These are phyloP conservation scores for Penicillium parvum DNA, from an alignment of 495 filamentous ascomycete genomes.

Conservation along the genomic window DNA sequence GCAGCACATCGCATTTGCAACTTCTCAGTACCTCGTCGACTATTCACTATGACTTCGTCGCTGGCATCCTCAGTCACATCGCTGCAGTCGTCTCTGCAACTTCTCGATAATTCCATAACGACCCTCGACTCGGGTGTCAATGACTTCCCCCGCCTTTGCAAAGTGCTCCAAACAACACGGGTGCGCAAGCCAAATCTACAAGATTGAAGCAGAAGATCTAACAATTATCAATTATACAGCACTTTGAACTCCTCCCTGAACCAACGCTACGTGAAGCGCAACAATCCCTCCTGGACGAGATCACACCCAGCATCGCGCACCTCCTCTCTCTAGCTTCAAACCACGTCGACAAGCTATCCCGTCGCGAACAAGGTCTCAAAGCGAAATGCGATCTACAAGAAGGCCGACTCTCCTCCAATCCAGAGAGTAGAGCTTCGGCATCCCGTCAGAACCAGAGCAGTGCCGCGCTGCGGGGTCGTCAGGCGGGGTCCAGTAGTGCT, in stretches of 20 bases:
- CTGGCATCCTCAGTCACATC: conserved; percentile 65
- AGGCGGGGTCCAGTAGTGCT: conserved; percentile 44
- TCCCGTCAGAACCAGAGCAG: conserved; percentile 21
- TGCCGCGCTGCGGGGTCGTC: conserved; percentile 22
- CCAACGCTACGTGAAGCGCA: conserved; percentile 65
- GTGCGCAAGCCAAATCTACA: conserved; percentile 37
- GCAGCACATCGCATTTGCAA: neutral
- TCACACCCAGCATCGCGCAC: conserved; percentile 66
- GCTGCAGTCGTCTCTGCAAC: conserved; percentile 61
- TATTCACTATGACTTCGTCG: conserved; percentile 39
- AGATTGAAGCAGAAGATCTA: neutral
- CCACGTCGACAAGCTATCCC: conserved; percentile 68
- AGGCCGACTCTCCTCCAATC: conserved; percentile 52
- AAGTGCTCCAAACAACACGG: conserved; percentile 65
- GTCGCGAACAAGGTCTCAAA: conserved; percentile 65
- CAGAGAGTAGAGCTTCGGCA: conserved; percentile 25
- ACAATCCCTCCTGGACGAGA: conserved; percentile 62
- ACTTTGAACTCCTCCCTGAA: conserved; percentile 76
- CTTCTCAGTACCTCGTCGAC: neutral
- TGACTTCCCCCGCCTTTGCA: conserved; percentile 70
- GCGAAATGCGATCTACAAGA: conserved; percentile 67
- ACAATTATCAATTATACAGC: conserved; percentile 41
- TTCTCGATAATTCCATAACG: conserved; percentile 69
- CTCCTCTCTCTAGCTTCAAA: conserved; percentile 61
- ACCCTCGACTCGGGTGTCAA: conserved; percentile 67